Percentiles rank a stretch among this genome's conserved stretches.
Conservation (phyloP, 257 asterid genomes). For the Fraxinus quadrangulata region DNA sequence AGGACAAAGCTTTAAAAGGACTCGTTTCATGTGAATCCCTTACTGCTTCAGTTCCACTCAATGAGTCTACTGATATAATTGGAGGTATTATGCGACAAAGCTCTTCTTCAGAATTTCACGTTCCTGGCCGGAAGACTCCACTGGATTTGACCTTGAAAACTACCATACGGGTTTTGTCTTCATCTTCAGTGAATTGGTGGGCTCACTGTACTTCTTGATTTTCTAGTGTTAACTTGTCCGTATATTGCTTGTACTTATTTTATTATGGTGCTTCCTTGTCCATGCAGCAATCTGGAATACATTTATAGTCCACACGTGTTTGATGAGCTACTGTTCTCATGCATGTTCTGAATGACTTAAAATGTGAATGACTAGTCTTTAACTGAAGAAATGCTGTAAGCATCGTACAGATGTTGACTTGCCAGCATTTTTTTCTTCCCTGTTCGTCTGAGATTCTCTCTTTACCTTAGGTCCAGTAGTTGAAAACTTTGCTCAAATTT, state of each 20-base stretch:
- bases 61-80: slow-evolving; percentile 40
- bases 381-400: background rate
- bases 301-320: background rate
- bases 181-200: slow-evolving; percentile 84
- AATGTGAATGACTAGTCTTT: background rate
- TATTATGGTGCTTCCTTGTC: background rate
- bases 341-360: background rate
- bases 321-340: background rate
- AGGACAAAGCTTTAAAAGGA: slow-evolving; percentile 86
- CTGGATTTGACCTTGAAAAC: slow-evolving; percentile 88
- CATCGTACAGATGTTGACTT: background rate
- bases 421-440: background rate
- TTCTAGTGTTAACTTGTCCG: slow-evolving; percentile 11
- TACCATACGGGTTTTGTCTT: slow-evolving; percentile 58
- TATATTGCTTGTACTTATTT: background rate
- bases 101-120: slow-evolving; percentile 51
- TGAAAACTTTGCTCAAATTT: background rate
- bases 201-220: slow-evolving; percentile 29
- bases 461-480: background rate
- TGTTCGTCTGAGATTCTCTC: background rate
- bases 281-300: background rate
- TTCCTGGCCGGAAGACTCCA: slow-evolving; percentile 65
- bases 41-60: slow-evolving; percentile 41
- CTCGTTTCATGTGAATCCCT: slow-evolving; percentile 61
- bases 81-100: slow-evolving; percentile 33